phyloP scores from a whole-genome alignment of 257 asterid species.

The Gentiana dahurica region DNA sequence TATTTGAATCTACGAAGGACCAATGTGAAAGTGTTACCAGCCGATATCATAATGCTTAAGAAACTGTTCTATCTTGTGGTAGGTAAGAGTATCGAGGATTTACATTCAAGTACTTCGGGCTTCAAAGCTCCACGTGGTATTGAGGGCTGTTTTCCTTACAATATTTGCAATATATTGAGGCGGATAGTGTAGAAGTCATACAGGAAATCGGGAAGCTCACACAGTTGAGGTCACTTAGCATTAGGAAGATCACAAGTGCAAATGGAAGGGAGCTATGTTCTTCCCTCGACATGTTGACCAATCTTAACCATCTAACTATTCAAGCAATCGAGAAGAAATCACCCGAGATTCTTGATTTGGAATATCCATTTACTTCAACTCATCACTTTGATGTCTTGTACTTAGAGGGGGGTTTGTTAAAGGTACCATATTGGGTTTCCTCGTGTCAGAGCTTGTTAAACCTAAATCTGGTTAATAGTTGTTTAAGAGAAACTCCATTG shows the following conservation, averaged over 20 bases:
- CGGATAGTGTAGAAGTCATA: constrained; percentile 5
- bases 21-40: constrained; percentile 6
- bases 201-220: constrained; percentile 17
- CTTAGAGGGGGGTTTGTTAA: constrained; percentile 14
- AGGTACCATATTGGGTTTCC: constrained; percentile 19
- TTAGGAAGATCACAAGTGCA: constrained; percentile 18
- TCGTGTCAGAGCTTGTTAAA: constrained; percentile 13
- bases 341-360: constrained; percentile 14
- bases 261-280: constrained; percentile 17
- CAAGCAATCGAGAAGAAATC: neutral
- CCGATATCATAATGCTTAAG: constrained; percentile 12
- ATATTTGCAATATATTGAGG: constrained; percentile 6
- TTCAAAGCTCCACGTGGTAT: constrained; percentile 12
- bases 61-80: constrained; percentile 13
- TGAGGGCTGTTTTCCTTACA: constrained; percentile 9
- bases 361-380: constrained; percentile 3
- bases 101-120: constrained; percentile 1
- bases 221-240: constrained; percentile 14
- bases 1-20: constrained; percentile 6
- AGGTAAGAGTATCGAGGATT: neutral
- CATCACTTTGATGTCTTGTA: constrained; percentile 9
- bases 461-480: constrained; percentile 5
- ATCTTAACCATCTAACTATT: constrained; percentile 11
- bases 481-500: constrained; percentile 15
- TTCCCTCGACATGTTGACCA: constrained; percentile 15